A percentile compares a stretch with the other conserved stretches of the same genome.
These are phyloP conservation scores for Schrenkiella parvula DNA, from an alignment of 345 rosid species.

Conservation along the genomic window DNA sequence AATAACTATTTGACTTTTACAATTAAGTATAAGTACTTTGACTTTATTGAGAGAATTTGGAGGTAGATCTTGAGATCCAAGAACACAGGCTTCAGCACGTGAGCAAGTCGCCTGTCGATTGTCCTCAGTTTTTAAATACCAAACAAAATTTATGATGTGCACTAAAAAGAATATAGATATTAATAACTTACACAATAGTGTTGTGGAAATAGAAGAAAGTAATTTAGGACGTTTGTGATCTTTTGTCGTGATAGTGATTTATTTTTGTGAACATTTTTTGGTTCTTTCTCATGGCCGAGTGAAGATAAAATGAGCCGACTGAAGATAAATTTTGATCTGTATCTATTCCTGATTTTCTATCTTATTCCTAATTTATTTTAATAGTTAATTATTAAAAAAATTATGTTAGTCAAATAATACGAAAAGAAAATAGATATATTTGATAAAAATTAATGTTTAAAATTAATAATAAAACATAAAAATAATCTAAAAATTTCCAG, in stretches of 20 bases:
- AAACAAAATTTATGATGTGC: not conserved
- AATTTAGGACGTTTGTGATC: not conserved
- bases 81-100: conserved; percentile 26
- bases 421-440: too few species aligned
- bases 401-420: too few species aligned
- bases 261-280: too few species aligned
- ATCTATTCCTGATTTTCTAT: too few species aligned
- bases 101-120: conserved; percentile 25
- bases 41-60: conserved; percentile 6
- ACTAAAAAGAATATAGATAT: not conserved
- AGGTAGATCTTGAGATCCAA: conserved; percentile 33
- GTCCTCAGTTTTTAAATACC: conserved; percentile 10
- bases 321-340: too few species aligned
- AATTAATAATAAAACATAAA: too few species aligned
- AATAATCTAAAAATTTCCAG: too few species aligned
- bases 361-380: too few species aligned
- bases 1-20: conserved; percentile 25
- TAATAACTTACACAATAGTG: not conserved
- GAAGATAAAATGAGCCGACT: too few species aligned
- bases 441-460: too few species aligned
- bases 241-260: not conserved
- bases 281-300: too few species aligned
- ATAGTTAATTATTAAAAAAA: too few species aligned
- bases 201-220: not conserved
- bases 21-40: not conserved